These are phyloP conservation scores for Phialophora tarda DNA, from an alignment of 2,329 filamentous ascomycete species.

Conservation along the genomic window DNA sequence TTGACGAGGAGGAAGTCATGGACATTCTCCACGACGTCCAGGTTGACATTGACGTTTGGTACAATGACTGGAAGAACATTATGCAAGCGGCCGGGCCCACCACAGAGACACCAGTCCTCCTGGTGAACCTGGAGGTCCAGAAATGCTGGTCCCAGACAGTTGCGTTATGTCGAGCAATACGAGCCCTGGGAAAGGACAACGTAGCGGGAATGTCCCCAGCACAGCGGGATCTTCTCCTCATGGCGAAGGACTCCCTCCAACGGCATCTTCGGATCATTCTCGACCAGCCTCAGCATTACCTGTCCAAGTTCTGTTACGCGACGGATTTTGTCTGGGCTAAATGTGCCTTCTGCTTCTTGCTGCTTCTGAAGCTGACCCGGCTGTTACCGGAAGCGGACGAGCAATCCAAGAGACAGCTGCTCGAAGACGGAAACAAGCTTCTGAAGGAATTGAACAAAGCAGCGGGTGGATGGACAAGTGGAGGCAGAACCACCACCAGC, in stretches of 20 bases:
- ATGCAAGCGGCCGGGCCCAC: constrained; percentile 41
- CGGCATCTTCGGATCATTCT: constrained; percentile 58
- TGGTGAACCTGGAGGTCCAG: constrained; percentile 58
- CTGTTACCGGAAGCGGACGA: constrained; percentile 53
- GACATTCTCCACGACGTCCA: constrained; percentile 53
- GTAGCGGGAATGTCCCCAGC: constrained; percentile 57
- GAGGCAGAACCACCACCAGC: constrained; percentile 49
- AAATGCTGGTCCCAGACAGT: constrained; percentile 61
- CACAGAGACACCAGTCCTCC: constrained; percentile 47
- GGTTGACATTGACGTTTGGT: constrained; percentile 58
- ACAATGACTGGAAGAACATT: constrained; percentile 35
- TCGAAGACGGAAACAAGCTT: constrained; percentile 53
- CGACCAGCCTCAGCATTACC: constrained; percentile 53
- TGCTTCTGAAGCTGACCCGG: constrained; percentile 60
- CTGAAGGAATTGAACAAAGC: constrained; percentile 51
- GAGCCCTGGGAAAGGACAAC: constrained; percentile 57
- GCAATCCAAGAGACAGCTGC: constrained; percentile 47
- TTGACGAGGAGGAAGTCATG: constrained; percentile 47
- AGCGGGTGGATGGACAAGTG: constrained; percentile 37
- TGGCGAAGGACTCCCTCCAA: constrained; percentile 59
- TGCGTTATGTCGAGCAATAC: constrained; percentile 58
- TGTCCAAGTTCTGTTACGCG: constrained; percentile 59
- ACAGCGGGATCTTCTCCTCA: constrained; percentile 56
- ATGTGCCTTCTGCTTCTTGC: constrained; percentile 62
- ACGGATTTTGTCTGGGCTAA: constrained; percentile 67